Evolutionary conservation across 306 rosid genomes (phyloP), one percentile per base, ranked within the genome.

Genomic region (Cucurbita moschata): DNA sequence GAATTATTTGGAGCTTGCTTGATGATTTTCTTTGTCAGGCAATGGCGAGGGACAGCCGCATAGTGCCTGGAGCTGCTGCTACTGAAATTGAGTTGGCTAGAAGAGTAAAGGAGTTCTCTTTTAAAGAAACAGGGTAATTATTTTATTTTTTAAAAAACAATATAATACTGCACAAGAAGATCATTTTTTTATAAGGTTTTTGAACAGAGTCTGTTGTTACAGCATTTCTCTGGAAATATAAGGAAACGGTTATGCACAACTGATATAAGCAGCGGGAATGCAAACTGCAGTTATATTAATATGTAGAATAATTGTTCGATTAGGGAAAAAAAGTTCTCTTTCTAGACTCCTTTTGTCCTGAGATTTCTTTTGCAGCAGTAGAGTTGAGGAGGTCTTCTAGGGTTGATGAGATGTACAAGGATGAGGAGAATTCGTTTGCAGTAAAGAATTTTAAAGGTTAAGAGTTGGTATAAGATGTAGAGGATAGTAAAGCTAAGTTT

Each of bases 31-130:
- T 59, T 71, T n/a, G n/a, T 78, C 74, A 94, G 97, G 97, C 98
- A 53, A 90, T 90, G 97, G 91, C 97, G 75, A 86, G 85, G 83
- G 96, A 94, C 74, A 94, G 98, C 82, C 92, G 98, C 11, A 82
- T 65, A 44, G 90, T 94, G 76, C 95, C 98, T 57, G 98, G 97
- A 61, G 97, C 92, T 72, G 92, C 96, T 6, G 96, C 98, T 53
- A 93, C 98, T 46, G 96, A 93, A 85, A 93, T 93, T 73, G 98
- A 93, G 87, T 77, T 90, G 65, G 98, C 96, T 61, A 87, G 58
- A 83, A 84, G 89, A 79, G 86, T 94, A 62, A 94, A 94, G 80
- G 98, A 94, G 16, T 90, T 88, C 64, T 90, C 97, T 77, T 90
- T 81, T 79, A 89, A 81, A 82, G 96, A 90, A 85, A 90, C 96